Base-by-base conservation (phyloP, 2,329 filamentous ascomycete species). In the Paracorniculantispora psalliotae region DNA sequence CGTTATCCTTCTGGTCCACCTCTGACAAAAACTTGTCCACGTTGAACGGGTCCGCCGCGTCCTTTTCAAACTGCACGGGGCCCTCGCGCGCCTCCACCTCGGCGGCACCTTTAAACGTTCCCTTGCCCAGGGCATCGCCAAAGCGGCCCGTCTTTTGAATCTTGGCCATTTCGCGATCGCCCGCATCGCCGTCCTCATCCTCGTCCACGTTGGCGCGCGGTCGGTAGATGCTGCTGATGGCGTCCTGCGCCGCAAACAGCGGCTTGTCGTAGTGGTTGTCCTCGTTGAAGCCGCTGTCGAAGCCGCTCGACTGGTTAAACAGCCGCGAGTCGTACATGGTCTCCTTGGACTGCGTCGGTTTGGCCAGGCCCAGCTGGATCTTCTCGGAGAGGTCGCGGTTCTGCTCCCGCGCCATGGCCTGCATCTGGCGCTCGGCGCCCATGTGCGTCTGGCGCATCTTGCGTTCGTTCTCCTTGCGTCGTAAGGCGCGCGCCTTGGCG, bases 231-330 rank as follows among this genome's bases (percentile, higher is more conserved):
- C 88, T 93, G 76, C 85, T 94, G 67, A 97, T 91, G 9, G 91
- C 93, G 70, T 97, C 93, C 71, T 97, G 92, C 15, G 94, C 93
- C 1, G 92, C 92, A 71, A 99, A 99, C 8, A 99, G 79, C 21
- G 94, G 94, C 75, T 97, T 97, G 73, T 97, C 94, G 76, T 97
- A 99, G 0, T 88, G 86, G 69, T 99, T 94, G 72, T 99, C 94
- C 73, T 99, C 94, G 73, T 99, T 99, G 81, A 97, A 92, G 0
- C 93, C 94, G 55, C 87, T 84, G 66, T 92, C 88, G 71, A 99
- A 96, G 0, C 94, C 94, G 66, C 89, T 92, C 6, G 87, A 89
- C 75, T 96, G 91, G 75, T 97, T 97, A 76, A 99, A 99, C 30
- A 99, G 77, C 43, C 94, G 83, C 2, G 92, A 96, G 76, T 99